phyloP scores from a whole-genome alignment of 2,329 filamentous ascomycete species.

The Ascochyta clinopodiicola region DNA sequence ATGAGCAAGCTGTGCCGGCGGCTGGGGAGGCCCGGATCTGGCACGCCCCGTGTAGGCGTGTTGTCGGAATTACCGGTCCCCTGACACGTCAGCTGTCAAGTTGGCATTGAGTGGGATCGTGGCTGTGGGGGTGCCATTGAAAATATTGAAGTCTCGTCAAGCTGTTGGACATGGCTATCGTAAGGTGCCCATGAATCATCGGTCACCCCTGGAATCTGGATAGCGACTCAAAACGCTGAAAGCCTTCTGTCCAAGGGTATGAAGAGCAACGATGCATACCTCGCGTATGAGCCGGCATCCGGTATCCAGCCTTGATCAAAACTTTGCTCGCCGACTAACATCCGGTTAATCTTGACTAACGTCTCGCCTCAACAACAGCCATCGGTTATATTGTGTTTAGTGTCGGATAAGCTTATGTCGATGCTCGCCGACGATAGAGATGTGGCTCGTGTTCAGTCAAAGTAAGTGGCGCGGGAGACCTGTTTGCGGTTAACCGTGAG shows the following conservation, averaged over 20 bases:
- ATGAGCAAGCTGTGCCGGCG: slow-evolving; percentile 19
- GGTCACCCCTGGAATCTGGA: not conserved
- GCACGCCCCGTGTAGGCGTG: slow-evolving; percentile 9
- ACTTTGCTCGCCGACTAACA: not conserved
- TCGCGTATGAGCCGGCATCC: not conserved
- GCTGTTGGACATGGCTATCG: not conserved
- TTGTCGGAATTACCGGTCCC: not conserved
- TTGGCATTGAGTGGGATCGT: not conserved
- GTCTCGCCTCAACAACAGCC: not conserved
- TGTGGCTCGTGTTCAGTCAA: not conserved
- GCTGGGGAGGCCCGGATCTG: slow-evolving; percentile 14
- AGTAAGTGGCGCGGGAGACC: not conserved
- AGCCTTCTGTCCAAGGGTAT: not conserved
- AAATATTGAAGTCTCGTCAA: not conserved
- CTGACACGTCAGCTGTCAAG: slow-evolving; percentile 12
- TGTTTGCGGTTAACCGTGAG: not conserved
- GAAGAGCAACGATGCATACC: not conserved
- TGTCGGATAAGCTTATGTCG: not conserved
- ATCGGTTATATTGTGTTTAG: no score
- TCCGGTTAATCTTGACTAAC: not conserved
- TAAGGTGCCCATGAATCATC: not conserved
- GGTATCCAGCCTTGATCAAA: not conserved
- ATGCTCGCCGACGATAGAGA: not conserved
- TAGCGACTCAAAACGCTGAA: not conserved
- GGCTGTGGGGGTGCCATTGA: not conserved